Base-by-base conservation (phyloP, 306 rosid genomes). In the Lathyrus oleraceus region DNA sequence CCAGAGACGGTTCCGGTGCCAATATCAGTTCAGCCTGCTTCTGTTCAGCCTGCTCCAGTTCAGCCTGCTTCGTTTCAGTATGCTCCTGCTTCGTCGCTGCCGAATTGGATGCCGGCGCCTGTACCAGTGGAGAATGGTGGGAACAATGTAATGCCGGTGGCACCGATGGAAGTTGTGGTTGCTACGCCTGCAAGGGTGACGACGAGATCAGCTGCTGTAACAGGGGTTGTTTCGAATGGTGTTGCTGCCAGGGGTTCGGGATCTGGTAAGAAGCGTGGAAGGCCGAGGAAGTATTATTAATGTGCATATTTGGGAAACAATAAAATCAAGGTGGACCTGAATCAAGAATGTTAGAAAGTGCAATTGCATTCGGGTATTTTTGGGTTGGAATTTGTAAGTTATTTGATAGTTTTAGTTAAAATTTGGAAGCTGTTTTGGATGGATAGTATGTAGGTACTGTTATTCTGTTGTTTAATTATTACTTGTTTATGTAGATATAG, bases 101-200 rank as follows among this genome's bases (percentile, higher is more conserved):
- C 96, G 15, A 84, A 80, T 79, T 88, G 94, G 97, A 83, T 85
- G 94, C 92, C 83, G 0, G 75, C 65, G 0, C 61, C 69, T 2
- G 52, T 74, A 14, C 76, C 71, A 16, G 78, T 47, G 61, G 76
- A 54, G 20, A 76, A 51, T 5, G 73, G 68, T 19, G 49, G 73
- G 54, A 77, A 77, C 52, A 71, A 47, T 17, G 65, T 25, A 13
- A 40, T 42, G 35, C 51, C 32, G 2, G 51, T 2, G 2, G 8
- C 4, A 5, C 49, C 51, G 0, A 13, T 6, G 1, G 4, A 25
- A 5, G 68, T 12, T 4, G 19, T 21, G 8, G 23, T 15, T 10
- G 12, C 27, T n/a, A 69, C 35, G 15, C 40, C 45, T 38, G 15
- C 56, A 0, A 53, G 45, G 48, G 48, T 39, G 2, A 28, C 62